Evolutionary conservation across 352 stramenopile genomes (phyloP), one percentile per base, ranked within the genome.

Genomic region (Globisporangium canariense): DNA sequence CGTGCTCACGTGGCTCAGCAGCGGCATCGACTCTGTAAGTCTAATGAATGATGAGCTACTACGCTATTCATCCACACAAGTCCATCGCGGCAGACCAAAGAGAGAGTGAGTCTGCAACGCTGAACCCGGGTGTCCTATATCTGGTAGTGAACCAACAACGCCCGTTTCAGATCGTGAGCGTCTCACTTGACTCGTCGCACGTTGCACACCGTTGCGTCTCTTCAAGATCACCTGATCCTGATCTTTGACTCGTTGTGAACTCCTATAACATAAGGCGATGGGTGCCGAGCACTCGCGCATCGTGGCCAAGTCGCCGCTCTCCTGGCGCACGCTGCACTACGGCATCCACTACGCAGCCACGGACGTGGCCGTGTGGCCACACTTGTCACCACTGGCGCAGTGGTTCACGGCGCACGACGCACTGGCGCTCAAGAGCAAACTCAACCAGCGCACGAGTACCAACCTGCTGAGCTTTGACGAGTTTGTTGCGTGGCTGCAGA

Each of bases 361-460:
- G 4, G 80, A 91, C 63, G 64, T 88, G 30, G 70, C 61, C 28
- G 60, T 90, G 52, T 91, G 80, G 82, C 72, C 80, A n/a, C 82
- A 91, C 50, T 61, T 83, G 25, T 49, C 77, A 4, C 77, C 80
- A 14, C 22, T 91, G n/a, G 66, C 76, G 16, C 75, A 82, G 18
- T 91, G 82, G 78, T 89, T 91, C 65, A 89, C 78, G 3, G 69
- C 74, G 4, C 65, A 85, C 34, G 80, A 90, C 38, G 67, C 80
- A 1, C 47, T 73, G 7, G 67, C 67, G 4, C 63, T 91, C n/a
- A 43, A 71, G 22, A 58, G 60, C 16, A 68, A 67, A n/a, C 68
- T 84, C 14, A 62, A 65, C 53, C 50, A 65, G 41, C 75, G 54
- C 62, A 73, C 74, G 20, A 25, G 45, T 0, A 71, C 64, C 1